A percentile compares a stretch with the other conserved stretches of the same genome.
These are phyloP conservation scores for Candida boidinii DNA, from an alignment of 805 yeast genomes.

Conservation along the genomic window DNA sequence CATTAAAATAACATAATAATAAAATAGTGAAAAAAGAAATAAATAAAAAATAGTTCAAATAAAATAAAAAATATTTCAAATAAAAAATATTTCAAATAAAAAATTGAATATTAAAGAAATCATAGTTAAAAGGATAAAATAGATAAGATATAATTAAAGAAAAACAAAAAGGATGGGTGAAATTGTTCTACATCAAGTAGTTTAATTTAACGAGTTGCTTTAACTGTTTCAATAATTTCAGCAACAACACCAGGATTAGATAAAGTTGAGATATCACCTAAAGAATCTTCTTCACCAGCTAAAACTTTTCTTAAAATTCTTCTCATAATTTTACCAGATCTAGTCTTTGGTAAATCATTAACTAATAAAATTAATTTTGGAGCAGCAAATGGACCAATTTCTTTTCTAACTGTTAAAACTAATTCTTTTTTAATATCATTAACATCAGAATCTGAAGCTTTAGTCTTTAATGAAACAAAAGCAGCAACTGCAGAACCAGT, in stretches of 20 bases:
- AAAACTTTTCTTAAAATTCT: slow-evolving; percentile 71
- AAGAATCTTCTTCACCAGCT: slow-evolving; percentile 70
- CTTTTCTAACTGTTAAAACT: slow-evolving; percentile 62
- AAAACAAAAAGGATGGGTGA: too few relatives aligned
- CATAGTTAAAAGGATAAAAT: too few relatives aligned
- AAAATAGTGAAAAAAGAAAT: too few relatives aligned
- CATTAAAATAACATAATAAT: too few relatives aligned
- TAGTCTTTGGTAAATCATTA: slow-evolving; percentile 74
- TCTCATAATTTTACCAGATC: slow-evolving; percentile 86
- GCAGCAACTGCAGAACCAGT: slow-evolving; percentile 87
- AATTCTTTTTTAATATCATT: slow-evolving; percentile 52
- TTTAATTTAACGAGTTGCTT: too few relatives aligned
- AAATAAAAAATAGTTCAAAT: too few relatives aligned
- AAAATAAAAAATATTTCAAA: too few relatives aligned
- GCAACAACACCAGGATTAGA: slow-evolving; percentile 70
- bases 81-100: too few relatives aligned
- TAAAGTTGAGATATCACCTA: slow-evolving; percentile 73
- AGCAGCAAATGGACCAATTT: slow-evolving; percentile 82
- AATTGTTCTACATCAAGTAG: too few relatives aligned
- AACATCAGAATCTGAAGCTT: slow-evolving; percentile 33
- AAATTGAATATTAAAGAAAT: too few relatives aligned
- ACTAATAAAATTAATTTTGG: slow-evolving; percentile 69
- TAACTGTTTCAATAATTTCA: slow-evolving; percentile 50
- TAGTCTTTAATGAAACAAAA: slow-evolving; percentile 64
- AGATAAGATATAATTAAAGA: too few relatives aligned